Percentiles rank a stretch among this genome's conserved stretches.
Conservation (phyloP, 2,329 filamentous ascomycete species). For the Verticillium alfalfae region DNA sequence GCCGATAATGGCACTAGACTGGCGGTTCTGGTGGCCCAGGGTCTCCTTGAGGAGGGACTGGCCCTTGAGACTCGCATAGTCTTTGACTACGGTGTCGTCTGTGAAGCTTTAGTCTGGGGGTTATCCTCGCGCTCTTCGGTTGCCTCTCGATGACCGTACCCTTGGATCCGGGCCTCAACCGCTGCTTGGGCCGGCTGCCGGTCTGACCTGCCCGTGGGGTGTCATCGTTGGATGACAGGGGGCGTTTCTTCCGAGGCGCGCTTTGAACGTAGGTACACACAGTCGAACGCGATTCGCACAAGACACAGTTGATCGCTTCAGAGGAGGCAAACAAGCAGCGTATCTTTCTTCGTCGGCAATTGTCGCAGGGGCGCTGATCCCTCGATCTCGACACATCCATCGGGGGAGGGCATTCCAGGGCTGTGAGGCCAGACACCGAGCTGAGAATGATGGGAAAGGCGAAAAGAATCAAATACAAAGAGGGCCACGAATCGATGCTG, state of each 20-base stretch:
- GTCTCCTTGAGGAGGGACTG: constrained; percentile 9
- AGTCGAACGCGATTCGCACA: constrained; percentile 6
- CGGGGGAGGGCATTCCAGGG: neutral
- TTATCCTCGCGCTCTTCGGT: neutral
- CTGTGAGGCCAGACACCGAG: neutral
- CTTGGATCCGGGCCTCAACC: neutral
- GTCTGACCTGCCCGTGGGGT: neutral
- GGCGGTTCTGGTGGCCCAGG: constrained; percentile 9
- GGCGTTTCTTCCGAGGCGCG: constrained; percentile 8
- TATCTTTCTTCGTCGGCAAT: constrained; percentile 12
- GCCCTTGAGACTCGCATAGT: constrained; percentile 7
- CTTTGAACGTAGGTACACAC: constrained; percentile 8
- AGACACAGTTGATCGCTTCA: constrained; percentile 6
- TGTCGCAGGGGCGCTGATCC: constrained; percentile 11
- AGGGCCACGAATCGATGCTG: too few relatives aligned
- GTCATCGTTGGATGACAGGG: constrained; percentile 5
- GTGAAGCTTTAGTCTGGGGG: neutral
- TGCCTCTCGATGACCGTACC: neutral
- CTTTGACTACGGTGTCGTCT: constrained; percentile 2
- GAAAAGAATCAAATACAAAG: too few relatives aligned
- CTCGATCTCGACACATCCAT: neutral
- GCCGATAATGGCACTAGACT: constrained; percentile 7
- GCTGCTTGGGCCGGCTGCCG: constrained; percentile 1
- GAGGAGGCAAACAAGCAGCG: constrained; percentile 9
- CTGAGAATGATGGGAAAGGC: neutral